Base-by-base conservation (phyloP, 1,284 basidiomycete genomes). In the Mycosarcoma maydis region DNA sequence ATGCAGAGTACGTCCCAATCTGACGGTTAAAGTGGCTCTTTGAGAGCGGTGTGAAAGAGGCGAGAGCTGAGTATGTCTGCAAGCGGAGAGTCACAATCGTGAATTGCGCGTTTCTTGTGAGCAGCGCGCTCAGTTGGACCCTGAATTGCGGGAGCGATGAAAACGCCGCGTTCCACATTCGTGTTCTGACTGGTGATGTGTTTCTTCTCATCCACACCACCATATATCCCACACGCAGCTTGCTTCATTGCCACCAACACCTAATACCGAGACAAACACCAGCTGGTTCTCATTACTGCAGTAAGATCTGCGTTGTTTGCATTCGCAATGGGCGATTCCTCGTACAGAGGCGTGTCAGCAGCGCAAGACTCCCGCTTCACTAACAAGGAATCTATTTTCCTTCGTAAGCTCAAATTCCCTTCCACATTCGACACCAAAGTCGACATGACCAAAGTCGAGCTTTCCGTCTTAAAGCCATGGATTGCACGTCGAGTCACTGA, bases 381-480 rank as follows among this genome's bases (percentile, higher is more conserved):
- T 45, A 92, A 98, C 88, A 98, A 98, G 85, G 93, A 97, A 83
- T 84, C 89, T 42, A 90, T 91, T 74, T 86, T 94, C 33, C 88
- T 96, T 72, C 92, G 90, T 83, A 83, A 88, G 11, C 91, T 94
- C 83, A 87, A 92, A 77, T 96, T 97, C 77, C 89, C 91, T 42
- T 89, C 90, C 83, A 94, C 94, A 24, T 74, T 72, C 44, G 48
- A 36, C 49, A 39, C 54, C 24, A 73, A 92, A 90, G 92, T 97
- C 47, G 94, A 97, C 83, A 91, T 95, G 88, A 87, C 90, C 48
- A 96, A 96, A 85, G 93, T 98, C 59, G 95, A 96, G 82, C 80
- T 93, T 64, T 85, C 86, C 27, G 91, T 94, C 71, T 74, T 80
- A 37, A 67, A 70, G 52, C 92, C 93, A 3, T 98, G 95, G 95